These are phyloP conservation scores for Pichia pseudocactophila DNA, from an alignment of 805 yeast genomes.

Conservation along the genomic window DNA sequence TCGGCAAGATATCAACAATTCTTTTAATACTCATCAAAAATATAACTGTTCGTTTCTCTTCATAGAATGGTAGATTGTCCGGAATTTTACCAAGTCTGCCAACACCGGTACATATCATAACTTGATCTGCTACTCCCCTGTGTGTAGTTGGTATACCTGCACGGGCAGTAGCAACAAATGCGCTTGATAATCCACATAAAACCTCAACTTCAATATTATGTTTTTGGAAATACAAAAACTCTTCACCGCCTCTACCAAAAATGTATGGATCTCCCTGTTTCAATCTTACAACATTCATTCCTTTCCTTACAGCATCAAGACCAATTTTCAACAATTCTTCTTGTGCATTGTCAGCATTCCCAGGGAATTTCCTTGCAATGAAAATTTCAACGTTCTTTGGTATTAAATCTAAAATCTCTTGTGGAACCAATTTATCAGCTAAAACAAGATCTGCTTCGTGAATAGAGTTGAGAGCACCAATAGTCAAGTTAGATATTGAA, in stretches of 20 bases:
- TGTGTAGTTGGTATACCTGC: slow-evolving; percentile 88
- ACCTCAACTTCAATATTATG: slow-evolving; percentile 69
- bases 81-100: slow-evolving; percentile 84
- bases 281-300: slow-evolving; percentile 74
- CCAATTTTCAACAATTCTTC: slow-evolving; percentile 73
- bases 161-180: slow-evolving; percentile 77
- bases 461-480: slow-evolving; percentile 78
- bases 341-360: slow-evolving; percentile 92
- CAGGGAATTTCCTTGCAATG: slow-evolving; percentile 92
- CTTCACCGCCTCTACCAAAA: slow-evolving; percentile 96
- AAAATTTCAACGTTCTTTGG: slow-evolving; percentile 67
- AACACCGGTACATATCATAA: slow-evolving; percentile 88
- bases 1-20: slow-evolving; percentile 45
- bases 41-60: slow-evolving; percentile 65
- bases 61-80: slow-evolving; percentile 58
- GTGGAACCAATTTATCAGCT: slow-evolving; percentile 91
- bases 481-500: slow-evolving; percentile 65
- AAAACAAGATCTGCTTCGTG: slow-evolving; percentile 73
- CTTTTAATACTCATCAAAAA: slow-evolving; percentile 89
- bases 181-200: slow-evolving; percentile 83
- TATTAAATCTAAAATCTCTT: slow-evolving; percentile 72
- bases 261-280: slow-evolving; percentile 97
- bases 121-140: slow-evolving; percentile 86
- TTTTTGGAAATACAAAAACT: slow-evolving; percentile 54
- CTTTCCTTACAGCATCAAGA: slow-evolving; percentile 49